A percentile compares a stretch with the other conserved stretches of the same genome.
Conservation (phyloP, 305 asterid genomes). For the Rubia peregrina region DNA sequence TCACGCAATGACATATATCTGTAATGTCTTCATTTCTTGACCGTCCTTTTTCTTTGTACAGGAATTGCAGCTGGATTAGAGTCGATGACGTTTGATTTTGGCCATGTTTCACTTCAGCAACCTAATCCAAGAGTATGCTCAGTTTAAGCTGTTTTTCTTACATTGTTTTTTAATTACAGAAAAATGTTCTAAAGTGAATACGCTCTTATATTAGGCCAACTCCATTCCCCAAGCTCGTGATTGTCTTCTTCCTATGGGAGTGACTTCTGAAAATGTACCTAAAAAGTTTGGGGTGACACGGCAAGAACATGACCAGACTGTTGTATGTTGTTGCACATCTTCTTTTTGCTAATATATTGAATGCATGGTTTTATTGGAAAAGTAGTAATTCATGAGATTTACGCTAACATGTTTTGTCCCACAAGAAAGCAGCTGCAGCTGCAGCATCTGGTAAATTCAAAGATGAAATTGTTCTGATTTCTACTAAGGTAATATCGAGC, state of each 20-base stretch:
- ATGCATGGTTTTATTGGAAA: not conserved
- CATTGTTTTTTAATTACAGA: not conserved
- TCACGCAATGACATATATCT: not conserved
- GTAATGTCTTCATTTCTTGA: not conserved
- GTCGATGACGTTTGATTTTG: slow-evolving; percentile 62
- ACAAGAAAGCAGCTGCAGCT: slow-evolving; percentile 87
- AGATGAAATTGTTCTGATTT: slow-evolving; percentile 82
- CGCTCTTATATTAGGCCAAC: slow-evolving; percentile 35
- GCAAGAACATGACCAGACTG: slow-evolving; percentile 89
- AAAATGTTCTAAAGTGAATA: slow-evolving; percentile 12
- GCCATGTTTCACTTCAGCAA: slow-evolving; percentile 20
- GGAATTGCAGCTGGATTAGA: slow-evolving; percentile 96
- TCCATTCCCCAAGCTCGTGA: slow-evolving; percentile 63
- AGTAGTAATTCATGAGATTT: slow-evolving; percentile 17
- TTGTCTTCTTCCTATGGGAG: slow-evolving; percentile 96
- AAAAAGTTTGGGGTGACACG: slow-evolving; percentile 76
- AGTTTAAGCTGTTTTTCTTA: slow-evolving; percentile 6
- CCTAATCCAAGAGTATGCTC: slow-evolving; percentile 54
- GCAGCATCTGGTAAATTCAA: slow-evolving; percentile 88
- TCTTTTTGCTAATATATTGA: not conserved
- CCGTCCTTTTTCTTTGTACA: slow-evolving; percentile 19
- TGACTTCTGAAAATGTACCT: slow-evolving; percentile 88
- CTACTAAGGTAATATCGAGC: slow-evolving; percentile 48
- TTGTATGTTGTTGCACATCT: slow-evolving; percentile 40
- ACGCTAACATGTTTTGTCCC: slow-evolving; percentile 56